Base-by-base conservation (phyloP, 306 rosid genomes). In the Citrullus amarus region DNA sequence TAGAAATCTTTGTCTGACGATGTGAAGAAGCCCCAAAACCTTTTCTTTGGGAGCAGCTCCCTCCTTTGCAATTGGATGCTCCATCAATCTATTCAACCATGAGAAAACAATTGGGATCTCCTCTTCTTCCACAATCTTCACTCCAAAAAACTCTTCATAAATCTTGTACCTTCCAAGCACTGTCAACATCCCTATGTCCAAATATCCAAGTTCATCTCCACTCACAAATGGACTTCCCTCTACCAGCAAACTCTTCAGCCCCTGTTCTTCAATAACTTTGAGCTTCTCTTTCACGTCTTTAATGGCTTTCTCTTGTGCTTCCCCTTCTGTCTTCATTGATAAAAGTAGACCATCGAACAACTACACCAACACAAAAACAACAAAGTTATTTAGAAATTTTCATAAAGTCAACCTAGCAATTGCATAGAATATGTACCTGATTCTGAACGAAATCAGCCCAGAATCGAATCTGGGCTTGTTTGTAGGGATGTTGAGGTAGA, bases 81-180 rank as follows among this genome's bases (percentile, higher is more conserved):
- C 83, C 2, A 0, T 62, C 43, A 81, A 44, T 18, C 84, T 72
- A 2, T 53, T 74, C 5, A 86, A 4, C 83, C 83, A 70, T 14
- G 80, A 76, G 65, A 61, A 76, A 11, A 81, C 18, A 25, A 34
- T 8, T 32, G 89, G 87, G 25, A 30, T 65, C 65, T 81, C 63
- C 9, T 81, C 81, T 74, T 50, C 73, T 41, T 84, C 82, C 5
- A 79, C 13, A 22, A 73, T 12, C 15, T 84, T 77, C 18, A 72
- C 5, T 48, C 89, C 87, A 34, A 72, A 13, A 17, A 79, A 85
- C 79, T 84, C 68, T 78, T 82, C 82, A 1, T 77, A 60, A 82
- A 56, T 82, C 22, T 67, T 61, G 34, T 73, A 22, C 32, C 41
- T 62, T 18, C 86, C 79, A 60, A 84, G 76, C 18, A 68, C 30